Evolutionary conservation across 176 grass and related monocot genomes (phyloP).

Genomic region (Oryza nivara): DNA sequence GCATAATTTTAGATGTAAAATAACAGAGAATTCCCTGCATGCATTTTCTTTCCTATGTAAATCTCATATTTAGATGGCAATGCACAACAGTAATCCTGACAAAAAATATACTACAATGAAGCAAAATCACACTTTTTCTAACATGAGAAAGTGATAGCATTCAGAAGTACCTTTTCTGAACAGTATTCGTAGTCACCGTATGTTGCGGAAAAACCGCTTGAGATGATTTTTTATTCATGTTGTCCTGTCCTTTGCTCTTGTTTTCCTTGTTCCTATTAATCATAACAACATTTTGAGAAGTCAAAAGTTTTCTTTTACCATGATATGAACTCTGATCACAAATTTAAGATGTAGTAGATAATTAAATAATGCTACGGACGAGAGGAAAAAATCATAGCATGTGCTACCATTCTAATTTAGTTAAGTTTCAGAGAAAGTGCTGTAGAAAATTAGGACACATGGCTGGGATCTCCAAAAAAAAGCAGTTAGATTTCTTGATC

Average conservation of each 20-base stretch:
- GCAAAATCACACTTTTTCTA: not conserved
- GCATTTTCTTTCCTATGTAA: not conserved
- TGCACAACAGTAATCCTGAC: not conserved
- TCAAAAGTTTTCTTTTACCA: not conserved
- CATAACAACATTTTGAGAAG: not conserved
- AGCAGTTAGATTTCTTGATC: not conserved
- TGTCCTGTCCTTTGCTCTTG: not conserved
- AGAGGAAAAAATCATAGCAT: not conserved
- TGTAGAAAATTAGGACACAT: not conserved
- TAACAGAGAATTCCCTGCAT: not conserved
- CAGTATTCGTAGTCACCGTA: not conserved
- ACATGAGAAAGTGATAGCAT: not conserved
- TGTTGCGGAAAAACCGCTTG: not conserved
- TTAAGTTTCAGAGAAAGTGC: not conserved
- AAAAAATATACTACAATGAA: not conserved
- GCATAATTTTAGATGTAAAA: not conserved
- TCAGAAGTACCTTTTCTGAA: not conserved
- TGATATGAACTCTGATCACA: not conserved
- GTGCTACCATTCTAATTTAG: not conserved
- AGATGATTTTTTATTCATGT: not conserved
- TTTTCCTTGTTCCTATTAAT: not conserved
- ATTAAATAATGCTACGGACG: not conserved
- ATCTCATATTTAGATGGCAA: not conserved
- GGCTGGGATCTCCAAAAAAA: not conserved
- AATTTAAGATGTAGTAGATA: not conserved